Percentiles rank a stretch among this genome's conserved stretches.
Evolutionary conservation across 164 flowering plant species (phyloP).

Genomic region (Annona cherimola): DNA sequence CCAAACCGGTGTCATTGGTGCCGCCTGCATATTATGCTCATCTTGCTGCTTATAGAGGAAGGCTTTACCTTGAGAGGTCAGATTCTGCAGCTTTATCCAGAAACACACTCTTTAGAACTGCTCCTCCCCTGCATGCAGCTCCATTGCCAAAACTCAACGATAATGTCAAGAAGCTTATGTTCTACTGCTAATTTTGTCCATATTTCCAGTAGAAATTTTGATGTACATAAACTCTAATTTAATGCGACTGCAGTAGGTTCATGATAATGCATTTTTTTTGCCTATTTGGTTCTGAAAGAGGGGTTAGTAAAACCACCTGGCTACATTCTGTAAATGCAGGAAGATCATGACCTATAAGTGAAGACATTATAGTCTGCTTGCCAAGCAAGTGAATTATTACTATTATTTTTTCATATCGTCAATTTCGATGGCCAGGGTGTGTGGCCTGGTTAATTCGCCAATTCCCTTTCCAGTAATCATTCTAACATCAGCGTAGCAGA

Average conservation of each 20-base stretch:
- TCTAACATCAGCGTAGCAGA: too few relatives aligned
- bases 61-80: constrained; percentile 75
- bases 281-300: background rate
- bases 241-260: too few relatives aligned
- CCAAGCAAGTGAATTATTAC: background rate
- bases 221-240: background rate
- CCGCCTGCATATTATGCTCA: constrained; percentile 97
- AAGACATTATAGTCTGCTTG: background rate
- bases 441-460: background rate
- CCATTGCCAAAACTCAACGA: constrained; percentile 75
- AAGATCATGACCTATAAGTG: background rate
- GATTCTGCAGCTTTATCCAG: constrained; percentile 23
- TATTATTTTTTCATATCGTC: too few relatives aligned
- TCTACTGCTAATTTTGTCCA: constrained; percentile 53
- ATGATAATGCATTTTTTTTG: too few relatives aligned
- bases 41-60: constrained; percentile 89
- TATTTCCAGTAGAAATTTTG: background rate
- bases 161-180: constrained; percentile 77
- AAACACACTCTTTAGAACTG: constrained; percentile 44
- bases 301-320: background rate
- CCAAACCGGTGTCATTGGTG: constrained; percentile 87
- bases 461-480: background rate
- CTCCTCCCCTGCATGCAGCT: constrained; percentile 49
- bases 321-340: background rate
- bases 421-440: too few relatives aligned